phyloP scores from a whole-genome alignment of 371 early-diverging fungal species.

The Syncephalis plumigaleata region DNA sequence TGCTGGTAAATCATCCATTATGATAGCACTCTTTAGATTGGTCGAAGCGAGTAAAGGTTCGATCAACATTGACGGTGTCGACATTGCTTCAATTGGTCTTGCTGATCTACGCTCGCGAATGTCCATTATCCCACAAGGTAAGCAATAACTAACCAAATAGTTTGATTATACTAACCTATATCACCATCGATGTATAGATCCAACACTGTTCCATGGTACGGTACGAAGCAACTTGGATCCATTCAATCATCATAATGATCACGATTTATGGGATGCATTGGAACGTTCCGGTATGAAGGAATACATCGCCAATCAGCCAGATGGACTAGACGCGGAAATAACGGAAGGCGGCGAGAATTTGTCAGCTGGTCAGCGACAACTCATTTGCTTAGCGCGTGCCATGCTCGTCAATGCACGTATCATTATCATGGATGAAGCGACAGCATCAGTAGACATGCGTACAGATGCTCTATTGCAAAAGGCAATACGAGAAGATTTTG shows the following conservation, averaged over 20 bases:
- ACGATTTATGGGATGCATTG: constrained; percentile 68
- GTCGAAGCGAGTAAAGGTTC: constrained; percentile 41
- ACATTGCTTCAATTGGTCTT: constrained; percentile 32
- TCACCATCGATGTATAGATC: constrained; percentile 41
- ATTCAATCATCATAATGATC: constrained; percentile 50
- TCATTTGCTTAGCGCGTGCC: constrained; percentile 64
- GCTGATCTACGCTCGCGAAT: constrained; percentile 35
- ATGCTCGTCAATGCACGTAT: constrained; percentile 50
- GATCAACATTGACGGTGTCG: constrained; percentile 44
- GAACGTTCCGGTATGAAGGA: constrained; percentile 36
- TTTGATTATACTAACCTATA: constrained; percentile 17
- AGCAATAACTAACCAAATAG: constrained; percentile 21
- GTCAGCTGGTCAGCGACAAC: constrained; percentile 63
- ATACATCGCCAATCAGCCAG: constrained; percentile 17
- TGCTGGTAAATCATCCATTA: constrained; percentile 33
- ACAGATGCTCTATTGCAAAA: constrained; percentile 55
- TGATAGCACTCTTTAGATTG: constrained; percentile 44
- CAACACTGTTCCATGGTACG: constrained; percentile 57
- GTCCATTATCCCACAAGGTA: constrained; percentile 39
- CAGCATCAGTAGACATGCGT: constrained; percentile 37
- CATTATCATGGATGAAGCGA: constrained; percentile 49
- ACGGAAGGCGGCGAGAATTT: constrained; percentile 42
- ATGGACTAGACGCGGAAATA: constrained; percentile 35
- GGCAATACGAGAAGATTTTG: constrained; percentile 67
- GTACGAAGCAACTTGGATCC: constrained; percentile 72